Base-by-base conservation (phyloP, 306 rosid genomes). In the Quercus agrifolia region DNA sequence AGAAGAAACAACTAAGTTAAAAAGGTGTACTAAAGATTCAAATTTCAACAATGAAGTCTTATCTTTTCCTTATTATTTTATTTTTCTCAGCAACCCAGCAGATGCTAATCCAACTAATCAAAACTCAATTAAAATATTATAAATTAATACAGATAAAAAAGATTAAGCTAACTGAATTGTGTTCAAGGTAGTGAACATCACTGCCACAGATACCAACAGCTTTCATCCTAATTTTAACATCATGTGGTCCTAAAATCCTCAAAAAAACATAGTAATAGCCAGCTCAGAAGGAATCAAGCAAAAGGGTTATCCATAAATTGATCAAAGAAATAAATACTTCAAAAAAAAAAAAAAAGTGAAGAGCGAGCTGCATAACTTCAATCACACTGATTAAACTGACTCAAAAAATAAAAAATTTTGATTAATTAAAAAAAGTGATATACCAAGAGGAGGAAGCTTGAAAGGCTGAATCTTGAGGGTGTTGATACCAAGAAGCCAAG, bases 201-300 rank as follows among this genome's bases (percentile, higher is more conserved):
- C 98, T 94, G 35, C 96, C 98, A 77, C 98, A 94, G 52, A 92
- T 94, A 38, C 98, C 98, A 88, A 94, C 97, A 89, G 97, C 98
- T 71, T 94, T 94, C 91, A 92, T 83, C 84, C 86, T 84, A 44
- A 92, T 82, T 82, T 84, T 88, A 70, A 82, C 98, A 90, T 94
- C 96, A 83, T 81, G 79, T 77, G 94, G 90, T 70, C 98, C 98
- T 94, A 84, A 76, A 80, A 75, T 55, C 8, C 9, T 20, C 70
- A 63, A 41, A 77, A 31, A 71, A 28, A 10, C 15, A 46, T 12
- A 63, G 46, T 31, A 66, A n/a, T 2, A 19, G 14, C 11, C 41
- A 30, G 55, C 18, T 67, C 51, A 83, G 38, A 76, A 70, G 80
- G 69, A 79, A 76, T 54, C 25, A 31, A 74, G 68, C 9, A 19